Evolutionary conservation across 805 yeast genomes (phyloP).

Genomic region (Kuraishia hungarica): DNA sequence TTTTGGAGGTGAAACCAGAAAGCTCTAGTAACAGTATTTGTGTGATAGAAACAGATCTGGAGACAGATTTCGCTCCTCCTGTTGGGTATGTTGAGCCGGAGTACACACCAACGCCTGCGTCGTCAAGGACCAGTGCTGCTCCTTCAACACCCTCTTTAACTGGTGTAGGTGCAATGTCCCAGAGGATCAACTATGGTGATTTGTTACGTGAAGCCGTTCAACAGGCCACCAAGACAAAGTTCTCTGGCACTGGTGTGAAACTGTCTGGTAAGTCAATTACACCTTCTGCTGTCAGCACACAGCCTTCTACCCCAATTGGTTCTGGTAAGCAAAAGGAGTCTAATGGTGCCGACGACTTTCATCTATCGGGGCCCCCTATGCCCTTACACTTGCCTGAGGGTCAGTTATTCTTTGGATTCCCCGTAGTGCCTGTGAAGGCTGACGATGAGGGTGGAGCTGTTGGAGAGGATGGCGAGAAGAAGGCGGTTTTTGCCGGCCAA

Average conservation of each 20-base stretch:
- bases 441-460: conserved; percentile 24
- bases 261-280: conserved; percentile 51
- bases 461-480: conserved; percentile 14
- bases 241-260: conserved; percentile 60
- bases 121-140: conserved; percentile 32
- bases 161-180: conserved; percentile 66
- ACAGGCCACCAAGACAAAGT: conserved; percentile 21
- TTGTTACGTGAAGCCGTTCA: conserved; percentile 36
- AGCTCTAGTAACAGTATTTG: conserved; percentile 56
- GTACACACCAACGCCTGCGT: conserved; percentile 25
- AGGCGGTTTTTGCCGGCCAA: conserved; percentile 42
- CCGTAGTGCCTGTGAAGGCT: conserved; percentile 44
- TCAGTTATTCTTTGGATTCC: conserved; percentile 90
- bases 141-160: conserved; percentile 22
- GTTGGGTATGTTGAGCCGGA: conserved; percentile 97
- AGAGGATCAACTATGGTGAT: conserved; percentile 54
- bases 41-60: conserved; percentile 93
- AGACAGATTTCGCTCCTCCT: conserved; percentile 97
- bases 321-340: conserved; percentile 10
- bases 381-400: conserved; percentile 73
- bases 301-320: conserved; percentile 8
- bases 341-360: conserved; percentile 31
- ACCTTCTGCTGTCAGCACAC: conserved; percentile 10
- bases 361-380: conserved; percentile 56
- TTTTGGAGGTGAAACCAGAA: conserved; percentile 82